Evolutionary conservation across 805 yeast species (phyloP).

Genomic region (Maudiozyma barnettii): DNA sequence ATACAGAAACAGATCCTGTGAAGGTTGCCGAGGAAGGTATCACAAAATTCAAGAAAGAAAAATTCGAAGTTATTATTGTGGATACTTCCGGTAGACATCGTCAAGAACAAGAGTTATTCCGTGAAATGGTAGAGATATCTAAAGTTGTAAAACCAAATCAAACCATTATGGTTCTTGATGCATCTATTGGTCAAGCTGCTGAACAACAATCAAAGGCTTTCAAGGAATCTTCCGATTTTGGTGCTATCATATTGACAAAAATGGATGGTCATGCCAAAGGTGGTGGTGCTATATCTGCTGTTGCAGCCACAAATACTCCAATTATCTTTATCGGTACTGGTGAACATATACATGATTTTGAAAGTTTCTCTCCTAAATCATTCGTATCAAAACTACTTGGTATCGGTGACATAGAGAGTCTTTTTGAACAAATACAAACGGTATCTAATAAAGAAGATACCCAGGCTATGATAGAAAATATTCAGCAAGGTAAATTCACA

Average conservation of each 20-base stretch:
- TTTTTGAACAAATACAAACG: conserved; percentile 82
- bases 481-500: conserved; percentile 92
- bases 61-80: conserved; percentile 86
- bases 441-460: conserved; percentile 73
- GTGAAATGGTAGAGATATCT: conserved; percentile 90
- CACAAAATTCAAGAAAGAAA: conserved; percentile 77
- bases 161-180: conserved; percentile 95
- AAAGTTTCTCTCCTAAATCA: conserved; percentile 79
- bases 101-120: conserved; percentile 84
- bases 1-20: conserved; percentile 92
- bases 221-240: conserved; percentile 86
- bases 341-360: conserved; percentile 90
- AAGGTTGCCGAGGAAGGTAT: conserved; percentile 89
- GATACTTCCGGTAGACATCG: conserved; percentile 98
- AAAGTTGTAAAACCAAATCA: conserved; percentile 86
- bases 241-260: conserved; percentile 88
- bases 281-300: conserved; percentile 98
- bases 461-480: conserved; percentile 81
- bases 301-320: conserved; percentile 93
- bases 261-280: conserved; percentile 99
- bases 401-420: conserved; percentile 88
- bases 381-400: conserved; percentile 89
- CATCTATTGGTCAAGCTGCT: conserved; percentile 97
- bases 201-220: conserved; percentile 90
- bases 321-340: conserved; percentile 96